Evolutionary conservation across 179 eudicot species (phyloP), one percentile per base, ranked within the genome.

Genomic region (Beta macrorhiza): DNA sequence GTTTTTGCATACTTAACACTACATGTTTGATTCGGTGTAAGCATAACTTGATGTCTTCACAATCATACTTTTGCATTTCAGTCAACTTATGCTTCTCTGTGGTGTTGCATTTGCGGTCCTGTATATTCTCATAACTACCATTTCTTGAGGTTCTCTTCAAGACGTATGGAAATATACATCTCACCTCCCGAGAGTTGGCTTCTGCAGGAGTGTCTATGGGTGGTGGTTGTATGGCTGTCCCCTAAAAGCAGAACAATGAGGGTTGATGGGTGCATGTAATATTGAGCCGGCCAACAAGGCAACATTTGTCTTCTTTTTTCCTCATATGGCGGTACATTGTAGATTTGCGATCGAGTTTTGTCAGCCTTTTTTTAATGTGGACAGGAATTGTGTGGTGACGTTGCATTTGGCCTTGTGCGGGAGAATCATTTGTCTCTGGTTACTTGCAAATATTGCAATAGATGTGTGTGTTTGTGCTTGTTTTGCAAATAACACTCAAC

Each of bases 131-230:
- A 68, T 74, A 64, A 22, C 55, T 32, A 52, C 52, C 56, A 29
- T 32, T 57, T 53, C 53, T 75, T 16, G 62, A 72, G 70, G 76
- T 74, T 69, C 32, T 79, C 8, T 79, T 57, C 55, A 29, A 55
- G 45, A 70, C 45, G 9, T 59, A 32, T 67, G 42, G 78, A 49
- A 53, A 76, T 49, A 22, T 69, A 52, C 57, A 61, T 56, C 62
- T 83, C 57, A 80, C 61, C 80, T 67, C 78, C 86, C 61, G n/a
- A 29, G 79, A 76, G 65, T 9, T 32, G 67, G 78, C 77, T 80
- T 79, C 49, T 72, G 86, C 80, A 78, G 76, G 81, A 77, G 78
- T 78, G 71, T 84, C 75, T 20, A 65, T 64, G 74, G 75, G 81
- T 80, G 81, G 74, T 76, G 77, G 78, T 57, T 56, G 73, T 75